Base-by-base conservation (phyloP, 331 rosid genomes). In the Malus hybrid region DNA sequence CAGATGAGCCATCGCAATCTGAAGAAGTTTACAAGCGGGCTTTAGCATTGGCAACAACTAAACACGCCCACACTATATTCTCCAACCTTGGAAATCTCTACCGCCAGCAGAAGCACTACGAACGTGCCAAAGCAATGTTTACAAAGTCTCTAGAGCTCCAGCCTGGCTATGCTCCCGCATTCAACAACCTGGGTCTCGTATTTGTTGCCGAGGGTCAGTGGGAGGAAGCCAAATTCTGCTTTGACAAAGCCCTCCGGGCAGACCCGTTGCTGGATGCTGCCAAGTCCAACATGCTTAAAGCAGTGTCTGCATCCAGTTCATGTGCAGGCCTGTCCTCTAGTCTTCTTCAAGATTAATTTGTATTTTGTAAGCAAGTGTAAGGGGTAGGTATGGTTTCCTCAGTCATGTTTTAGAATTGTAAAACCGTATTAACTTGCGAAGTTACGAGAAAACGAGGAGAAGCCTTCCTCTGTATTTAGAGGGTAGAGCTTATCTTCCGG, bases 101-200 rank as follows among this genome's bases (percentile, higher is more conserved):
- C 70, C 89, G 97, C 60, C 90, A 88, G 73, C 97, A 86, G 89
- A 94, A 90, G 81, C 88, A 94, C 34, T 87, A 90, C 32, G 88
- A 88, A 68, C 92, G 90, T 9, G 97, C 99, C 34, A 94, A 92
- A 85, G 97, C 99, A 44, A 92, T 94, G 97, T 87, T 87, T 73
- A 77, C 99, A 1, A 94, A 94, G 83, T 83, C 97, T 28, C 96
- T 94, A 56, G 97, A 92, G 72, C 85, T 94, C 54, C 87, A 77
- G 66, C 96, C 99, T 18, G 97, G 96, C 67, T 94, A 94, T 82
- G 96, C 99, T 78, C 97, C 97, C 32, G 97, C 97, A 44, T 87
- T 84, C 74, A 92, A 92, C 88, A 94, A 94, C 77, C 80, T 94
- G 64, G 97, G 99, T 64, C 95, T 94, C 27, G 99, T 92, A 50